phyloP scores from a whole-genome alignment of 345 rosid species.

The Brassica napus region Da-Ae NC_063440.1:27017501-27018000 shows the following conservation, averaged over 20 bases:
- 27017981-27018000: neutral
- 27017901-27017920: conserved; percentile 11
- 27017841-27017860: conserved; percentile 8
- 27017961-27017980: conserved; percentile 4
- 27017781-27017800: conserved; percentile 3
- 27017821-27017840: neutral
- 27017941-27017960: conserved; percentile 10
- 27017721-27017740: conserved; percentile 6
- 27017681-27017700: neutral
- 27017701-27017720: neutral
- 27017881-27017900: conserved; percentile 20
- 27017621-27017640: conserved; percentile 55
- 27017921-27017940: neutral
- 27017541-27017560: neutral
- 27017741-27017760: neutral
- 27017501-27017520: conserved; percentile 1
- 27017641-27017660: conserved; percentile 13
- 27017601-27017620: conserved; percentile 52
- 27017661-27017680: neutral
- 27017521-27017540: conserved; percentile 3
- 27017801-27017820: neutral
- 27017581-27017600: conserved; percentile 28
- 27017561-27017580: conserved; percentile 17
- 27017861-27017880: neutral
- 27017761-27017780: conserved; percentile 6